A percentile compares a stretch with the other conserved stretches of the same genome.
Conservation (phyloP, 2,329 filamentous ascomycete species). For the Podosphaera leucotricha region DNA sequence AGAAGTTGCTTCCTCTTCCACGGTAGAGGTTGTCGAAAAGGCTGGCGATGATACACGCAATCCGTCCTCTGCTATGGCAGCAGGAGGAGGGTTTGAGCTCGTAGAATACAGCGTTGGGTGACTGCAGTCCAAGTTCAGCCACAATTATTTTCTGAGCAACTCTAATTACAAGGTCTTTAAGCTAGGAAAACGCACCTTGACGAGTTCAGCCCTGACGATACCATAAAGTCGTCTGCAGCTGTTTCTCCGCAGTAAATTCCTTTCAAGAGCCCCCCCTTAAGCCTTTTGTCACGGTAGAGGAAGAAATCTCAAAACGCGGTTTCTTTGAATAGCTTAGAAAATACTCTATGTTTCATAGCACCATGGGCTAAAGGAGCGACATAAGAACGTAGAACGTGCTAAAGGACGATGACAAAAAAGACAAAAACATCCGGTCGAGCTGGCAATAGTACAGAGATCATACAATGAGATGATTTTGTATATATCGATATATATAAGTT, state of each 20-base stretch:
- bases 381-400: slow-evolving; percentile 5
- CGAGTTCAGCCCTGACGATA: slow-evolving; percentile 39
- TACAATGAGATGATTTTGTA: background rate
- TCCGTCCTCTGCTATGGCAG: slow-evolving; percentile 38
- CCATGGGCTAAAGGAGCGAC: slow-evolving; percentile 12
- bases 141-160: background rate
- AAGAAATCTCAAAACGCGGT: slow-evolving; percentile 2
- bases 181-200: slow-evolving; percentile 8
- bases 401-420: slow-evolving; percentile 5
- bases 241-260: slow-evolving; percentile 16
- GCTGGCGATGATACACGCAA: slow-evolving; percentile 28
- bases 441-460: slow-evolving; percentile 6
- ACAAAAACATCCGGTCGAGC: slow-evolving; percentile 10
- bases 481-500: background rate
- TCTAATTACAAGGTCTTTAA: background rate
- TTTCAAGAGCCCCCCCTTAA: slow-evolving; percentile 3
- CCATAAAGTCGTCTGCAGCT: slow-evolving; percentile 31
- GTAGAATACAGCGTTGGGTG: slow-evolving; percentile 16
- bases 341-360: slow-evolving; percentile 1
- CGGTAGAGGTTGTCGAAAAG: slow-evolving; percentile 37
- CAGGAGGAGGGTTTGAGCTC: slow-evolving; percentile 26
- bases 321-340: slow-evolving; percentile 6
- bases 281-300: slow-evolving; percentile 2
- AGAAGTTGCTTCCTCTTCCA: slow-evolving; percentile 27
- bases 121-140: background rate